These are phyloP conservation scores for Epichloe sibirici DNA, from an alignment of 2,329 filamentous ascomycete species.

Conservation along the genomic window DNA sequence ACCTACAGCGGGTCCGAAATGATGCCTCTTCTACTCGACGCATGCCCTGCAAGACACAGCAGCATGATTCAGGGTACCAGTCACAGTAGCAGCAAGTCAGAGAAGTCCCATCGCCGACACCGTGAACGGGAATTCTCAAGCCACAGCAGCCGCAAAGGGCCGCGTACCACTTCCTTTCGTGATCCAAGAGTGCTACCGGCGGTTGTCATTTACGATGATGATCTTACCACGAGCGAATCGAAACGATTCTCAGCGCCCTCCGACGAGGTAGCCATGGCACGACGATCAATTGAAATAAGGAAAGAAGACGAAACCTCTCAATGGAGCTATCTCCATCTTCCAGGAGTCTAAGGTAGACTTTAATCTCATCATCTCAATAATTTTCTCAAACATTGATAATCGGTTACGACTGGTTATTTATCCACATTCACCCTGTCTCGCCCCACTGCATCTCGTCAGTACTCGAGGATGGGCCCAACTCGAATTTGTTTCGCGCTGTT, in stretches of 20 bases:
- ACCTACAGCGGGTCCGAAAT: conserved; percentile 50
- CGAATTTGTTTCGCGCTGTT: background rate
- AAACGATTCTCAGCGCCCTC: conserved; percentile 19
- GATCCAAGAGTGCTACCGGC: conserved; percentile 15
- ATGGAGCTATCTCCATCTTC: conserved; percentile 25
- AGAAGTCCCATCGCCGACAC: background rate
- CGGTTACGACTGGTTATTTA: background rate
- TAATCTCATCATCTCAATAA: background rate
- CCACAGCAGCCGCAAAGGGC: conserved; percentile 2
- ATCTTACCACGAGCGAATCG: conserved; percentile 18
- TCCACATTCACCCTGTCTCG: background rate
- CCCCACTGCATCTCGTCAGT: background rate
- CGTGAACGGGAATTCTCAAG: background rate
- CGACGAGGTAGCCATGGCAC: conserved; percentile 8
- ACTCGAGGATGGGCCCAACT: background rate
- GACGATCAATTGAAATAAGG: conserved; percentile 9
- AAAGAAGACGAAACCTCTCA: conserved; percentile 15
- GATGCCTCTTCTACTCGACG: conserved; percentile 23
- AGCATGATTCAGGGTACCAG: background rate
- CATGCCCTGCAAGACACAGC: conserved; percentile 9
- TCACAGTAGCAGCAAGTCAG: conserved; percentile 3
- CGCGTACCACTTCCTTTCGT: conserved; percentile 9
- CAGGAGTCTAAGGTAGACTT: conserved; percentile 19
- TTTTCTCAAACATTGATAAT: background rate
- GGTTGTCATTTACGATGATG: conserved; percentile 27